phyloP scores from a whole-genome alignment of 331 rosid species.

The Spiraea crenata region DNA sequence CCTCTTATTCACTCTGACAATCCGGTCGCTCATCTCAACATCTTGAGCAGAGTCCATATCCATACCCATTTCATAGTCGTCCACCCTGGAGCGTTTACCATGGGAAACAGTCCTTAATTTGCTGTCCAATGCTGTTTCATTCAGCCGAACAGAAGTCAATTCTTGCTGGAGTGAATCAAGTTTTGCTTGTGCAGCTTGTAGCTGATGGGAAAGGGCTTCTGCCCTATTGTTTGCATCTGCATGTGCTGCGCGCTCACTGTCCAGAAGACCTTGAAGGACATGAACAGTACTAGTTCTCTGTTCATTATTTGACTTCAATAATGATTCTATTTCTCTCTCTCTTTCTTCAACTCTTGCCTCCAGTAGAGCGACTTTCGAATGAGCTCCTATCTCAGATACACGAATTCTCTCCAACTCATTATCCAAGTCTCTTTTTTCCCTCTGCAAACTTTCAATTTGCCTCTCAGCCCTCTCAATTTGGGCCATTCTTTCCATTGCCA shows the following conservation, averaged over 20 bases:
- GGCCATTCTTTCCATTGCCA: slow-evolving; percentile 72
- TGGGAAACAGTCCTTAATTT: slow-evolving; percentile 67
- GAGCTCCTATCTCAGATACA: slow-evolving; percentile 58
- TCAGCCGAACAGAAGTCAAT: slow-evolving; percentile 72
- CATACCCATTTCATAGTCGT: slow-evolving; percentile 52
- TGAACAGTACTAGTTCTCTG: slow-evolving; percentile 68
- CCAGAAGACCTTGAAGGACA: slow-evolving; percentile 79
- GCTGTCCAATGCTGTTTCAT: slow-evolving; percentile 75
- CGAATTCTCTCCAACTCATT: slow-evolving; percentile 43
- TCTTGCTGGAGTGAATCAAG: slow-evolving; percentile 91
- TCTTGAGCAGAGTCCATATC: slow-evolving; percentile 78
- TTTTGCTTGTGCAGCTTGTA: slow-evolving; percentile 86
- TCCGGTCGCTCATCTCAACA: slow-evolving; percentile 62
- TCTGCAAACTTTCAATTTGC: slow-evolving; percentile 59
- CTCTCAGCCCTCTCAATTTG: slow-evolving; percentile 68
- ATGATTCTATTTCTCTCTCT: slow-evolving; percentile 73
- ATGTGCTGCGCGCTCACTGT: slow-evolving; percentile 87
- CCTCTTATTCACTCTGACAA: slow-evolving; percentile 56
- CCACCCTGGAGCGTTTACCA: slow-evolving; percentile 75
- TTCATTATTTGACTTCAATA: slow-evolving; percentile 67
- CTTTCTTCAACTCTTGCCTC: slow-evolving; percentile 76
- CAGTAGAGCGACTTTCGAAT: slow-evolving; percentile 45
- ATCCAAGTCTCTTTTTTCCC: slow-evolving; percentile 49
- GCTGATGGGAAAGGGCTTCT: slow-evolving; percentile 77
- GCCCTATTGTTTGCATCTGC: slow-evolving; percentile 88